phyloP scores from a whole-genome alignment of 1,284 basidiomycete species.

The Cutaneotrichosporon sp. region DNA sequence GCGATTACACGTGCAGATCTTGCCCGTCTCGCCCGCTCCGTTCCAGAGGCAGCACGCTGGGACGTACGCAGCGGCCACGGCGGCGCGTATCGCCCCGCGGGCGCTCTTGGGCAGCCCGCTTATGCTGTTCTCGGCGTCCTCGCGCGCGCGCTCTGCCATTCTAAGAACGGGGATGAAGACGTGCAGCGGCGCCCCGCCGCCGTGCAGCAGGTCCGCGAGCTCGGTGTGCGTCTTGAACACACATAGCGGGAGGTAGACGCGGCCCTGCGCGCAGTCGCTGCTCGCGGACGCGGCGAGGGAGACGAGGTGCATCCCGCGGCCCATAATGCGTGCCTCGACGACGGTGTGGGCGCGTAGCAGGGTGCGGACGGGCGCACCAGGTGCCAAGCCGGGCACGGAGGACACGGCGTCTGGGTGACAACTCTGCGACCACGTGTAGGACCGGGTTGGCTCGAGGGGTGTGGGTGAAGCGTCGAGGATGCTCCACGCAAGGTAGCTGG shows the following conservation, averaged over 20 bases:
- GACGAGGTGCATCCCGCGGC: conserved; percentile 54
- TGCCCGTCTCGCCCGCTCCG: conserved; percentile 1
- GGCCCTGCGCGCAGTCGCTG: conserved; percentile 49
- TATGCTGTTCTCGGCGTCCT: conserved; percentile 35
- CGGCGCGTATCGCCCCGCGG: conserved; percentile 47
- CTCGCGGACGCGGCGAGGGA: conserved; percentile 54
- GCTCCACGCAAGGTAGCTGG: conserved; percentile 55
- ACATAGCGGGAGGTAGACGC: conserved; percentile 54
- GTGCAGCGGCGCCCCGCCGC: conserved; percentile 10
- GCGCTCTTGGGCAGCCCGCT: conserved; percentile 45
- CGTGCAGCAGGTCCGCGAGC: conserved; percentile 19
- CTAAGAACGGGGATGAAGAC: conserved; percentile 17
- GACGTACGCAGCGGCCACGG: conserved; percentile 34
- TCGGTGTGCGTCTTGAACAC: conserved; percentile 32
- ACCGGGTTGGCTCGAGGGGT: conserved; percentile 24
- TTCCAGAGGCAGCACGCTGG: conserved; percentile 7
- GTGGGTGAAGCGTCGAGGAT: conserved; percentile 21
- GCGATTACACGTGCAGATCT: conserved; percentile 2
- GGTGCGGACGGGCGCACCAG: conserved; percentile 5
- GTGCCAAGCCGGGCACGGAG: conserved; percentile 3
- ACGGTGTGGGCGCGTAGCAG: conserved; percentile 13
- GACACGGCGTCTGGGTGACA: conserved; percentile 5
- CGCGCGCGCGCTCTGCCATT: conserved; percentile 39
- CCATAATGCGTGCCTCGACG: conserved; percentile 48
- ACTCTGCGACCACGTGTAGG: conserved; percentile 19